phyloP scores from a whole-genome alignment of 2,329 filamentous ascomycete genomes.

The Clathrospora elynae region DNA sequence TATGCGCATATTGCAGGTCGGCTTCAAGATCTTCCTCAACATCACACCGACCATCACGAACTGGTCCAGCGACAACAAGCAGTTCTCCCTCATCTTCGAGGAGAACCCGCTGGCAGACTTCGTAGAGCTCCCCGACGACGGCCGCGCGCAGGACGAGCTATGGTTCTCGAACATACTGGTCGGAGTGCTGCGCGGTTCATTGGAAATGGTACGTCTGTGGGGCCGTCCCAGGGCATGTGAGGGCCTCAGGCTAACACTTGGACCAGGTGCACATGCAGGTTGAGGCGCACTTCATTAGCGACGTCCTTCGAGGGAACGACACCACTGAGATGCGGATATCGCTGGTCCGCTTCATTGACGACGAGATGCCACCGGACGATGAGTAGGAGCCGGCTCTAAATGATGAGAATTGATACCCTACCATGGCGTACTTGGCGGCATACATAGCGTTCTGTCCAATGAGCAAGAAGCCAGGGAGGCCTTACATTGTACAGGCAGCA shows the following conservation, averaged over 20 bases:
- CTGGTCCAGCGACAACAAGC: conserved; percentile 95
- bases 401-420: neutral
- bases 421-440: neutral
- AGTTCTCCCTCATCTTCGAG: conserved; percentile 94
- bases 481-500: too few species aligned
- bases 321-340: conserved; percentile 97
- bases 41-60: conserved; percentile 92
- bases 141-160: conserved; percentile 90
- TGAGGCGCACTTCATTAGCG: conserved; percentile 93
- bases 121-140: conserved; percentile 95
- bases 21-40: conserved; percentile 99
- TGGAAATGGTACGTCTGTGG: conserved; percentile 79
- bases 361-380: conserved; percentile 95
- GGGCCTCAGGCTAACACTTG: conserved; percentile 5
- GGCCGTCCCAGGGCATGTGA: neutral
- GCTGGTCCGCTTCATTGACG: conserved; percentile 91
- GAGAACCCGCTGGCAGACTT: conserved; percentile 98
- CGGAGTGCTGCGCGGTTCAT: conserved; percentile 83
- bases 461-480: neutral
- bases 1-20: conserved; percentile 64
- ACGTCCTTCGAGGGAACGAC: conserved; percentile 89
- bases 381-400: conserved; percentile 63
- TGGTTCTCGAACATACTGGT: conserved; percentile 99
- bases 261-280: conserved; percentile 89
- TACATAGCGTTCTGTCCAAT: conserved; percentile 1